Evolutionary conservation across 2,329 filamentous ascomycete species (phyloP), one percentile per base, ranked within the genome.

Genomic region (Rugonectria rugulosa): DNA sequence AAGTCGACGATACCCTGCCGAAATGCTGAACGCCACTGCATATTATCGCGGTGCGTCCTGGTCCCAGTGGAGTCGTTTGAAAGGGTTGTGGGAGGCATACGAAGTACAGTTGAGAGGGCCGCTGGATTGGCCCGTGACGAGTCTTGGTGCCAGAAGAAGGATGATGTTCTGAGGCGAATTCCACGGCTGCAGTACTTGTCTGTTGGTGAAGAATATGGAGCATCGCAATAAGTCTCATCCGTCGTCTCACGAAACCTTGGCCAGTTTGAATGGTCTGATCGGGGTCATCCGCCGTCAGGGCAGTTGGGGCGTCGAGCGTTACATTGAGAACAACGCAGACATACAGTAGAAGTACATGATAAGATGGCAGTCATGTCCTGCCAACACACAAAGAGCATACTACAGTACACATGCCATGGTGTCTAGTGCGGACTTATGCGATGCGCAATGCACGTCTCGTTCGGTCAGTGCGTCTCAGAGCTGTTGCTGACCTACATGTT

Each of bases 11-110:
- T 43, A 53, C 24, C 23, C 40, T 46, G 57, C 55, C 60, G 52
- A 53, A 37, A 32, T 53, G 53, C 40, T 46, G 51, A 53, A 64
- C 62, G 56, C 64, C 64, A 67, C 61, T 41, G 40, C 45, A 55
- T 51, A 38, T 58, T 50, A 41, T 46, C 49, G 46, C 21, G 23
- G 27, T 54, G 44, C 49, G 44, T 44, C n/a, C 45, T 6, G 43
- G 44, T 44, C n/a, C 45, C 6, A 29, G 56, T 51, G 56, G 50
- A 15, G 51, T 43, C 42, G 20, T 32, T 29, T 45, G 51, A 40
- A 55, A 51, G 41, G 27, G 41, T 37, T 54, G 50, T 50, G 55
- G 49, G 32, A 54, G 55, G 44, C 50, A n/a, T n/a, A n/a, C n/a
- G n/a, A n/a, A 12, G 55, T 50, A 50, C 55, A 57, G 50, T 50